Conservation (phyloP, 2,329 filamentous ascomycete species). For the Microascus cirrosus region DNA sequence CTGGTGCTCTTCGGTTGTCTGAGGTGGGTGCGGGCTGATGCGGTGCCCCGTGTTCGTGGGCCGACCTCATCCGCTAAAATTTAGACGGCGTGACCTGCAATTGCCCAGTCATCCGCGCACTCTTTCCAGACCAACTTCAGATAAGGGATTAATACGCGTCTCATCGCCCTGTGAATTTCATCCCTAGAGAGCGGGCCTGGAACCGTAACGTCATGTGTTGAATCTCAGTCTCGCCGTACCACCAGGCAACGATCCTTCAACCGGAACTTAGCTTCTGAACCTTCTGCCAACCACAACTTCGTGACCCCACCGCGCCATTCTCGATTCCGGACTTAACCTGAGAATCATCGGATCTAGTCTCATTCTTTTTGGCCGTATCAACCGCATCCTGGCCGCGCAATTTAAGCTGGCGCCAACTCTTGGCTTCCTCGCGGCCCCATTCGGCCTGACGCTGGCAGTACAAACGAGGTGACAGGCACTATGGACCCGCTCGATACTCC, state of each 20-base stretch:
- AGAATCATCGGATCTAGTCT: too few species aligned
- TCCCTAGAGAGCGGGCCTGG: not conserved
- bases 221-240: not conserved
- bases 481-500: constrained; percentile 16
- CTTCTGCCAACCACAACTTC: not conserved
- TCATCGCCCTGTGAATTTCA: not conserved
- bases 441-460: not conserved
- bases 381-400: not conserved
- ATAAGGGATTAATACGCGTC: not conserved
- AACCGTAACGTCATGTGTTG: not conserved
- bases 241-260: not conserved
- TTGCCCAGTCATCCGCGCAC: not conserved
- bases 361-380: not conserved
- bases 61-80: not conserved
- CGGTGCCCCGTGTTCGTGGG: not conserved
- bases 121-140: not conserved
- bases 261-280: not conserved
- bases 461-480: not conserved
- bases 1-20: not conserved
- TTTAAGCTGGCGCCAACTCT: not conserved
- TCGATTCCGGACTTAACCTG: too few species aligned
- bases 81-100: not conserved
- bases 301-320: not conserved
- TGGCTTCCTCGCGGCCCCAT: not conserved
- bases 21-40: not conserved